phyloP scores from a whole-genome alignment of 2,329 filamentous ascomycete species.

The Pseudogymnoascus sp. region DNA sequence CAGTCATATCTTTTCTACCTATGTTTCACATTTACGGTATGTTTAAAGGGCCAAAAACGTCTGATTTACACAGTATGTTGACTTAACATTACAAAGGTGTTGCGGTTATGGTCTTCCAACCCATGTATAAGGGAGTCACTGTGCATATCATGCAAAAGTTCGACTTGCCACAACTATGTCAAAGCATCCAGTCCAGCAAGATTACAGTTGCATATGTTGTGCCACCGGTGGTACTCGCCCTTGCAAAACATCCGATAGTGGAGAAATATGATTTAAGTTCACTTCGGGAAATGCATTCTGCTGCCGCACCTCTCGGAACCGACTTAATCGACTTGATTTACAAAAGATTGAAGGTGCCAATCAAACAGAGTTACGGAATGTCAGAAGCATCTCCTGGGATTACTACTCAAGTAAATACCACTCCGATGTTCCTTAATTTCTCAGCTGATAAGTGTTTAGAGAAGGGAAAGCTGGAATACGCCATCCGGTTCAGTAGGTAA shows the following conservation, averaged over 20 bases:
- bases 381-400: constrained; percentile 77
- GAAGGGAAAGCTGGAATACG: constrained; percentile 62
- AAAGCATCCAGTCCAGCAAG: neutral
- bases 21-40: constrained; percentile 66
- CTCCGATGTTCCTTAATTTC: neutral
- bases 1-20: constrained; percentile 64
- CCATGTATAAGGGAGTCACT: neutral
- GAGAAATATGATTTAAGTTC: constrained; percentile 71
- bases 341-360: constrained; percentile 59
- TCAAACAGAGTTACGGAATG: constrained; percentile 85
- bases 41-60: neutral
- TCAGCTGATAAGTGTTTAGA: neutral
- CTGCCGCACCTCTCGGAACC: constrained; percentile 69
- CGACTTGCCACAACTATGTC: neutral
- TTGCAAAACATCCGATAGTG: constrained; percentile 68
- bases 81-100: neutral
- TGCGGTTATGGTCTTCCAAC: neutral
- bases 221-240: constrained; percentile 68
- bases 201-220: constrained; percentile 72
- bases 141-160: neutral
- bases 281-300: constrained; percentile 72
- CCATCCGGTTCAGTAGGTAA: constrained; percentile 71
- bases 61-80: neutral
- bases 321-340: constrained; percentile 70
- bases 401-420: constrained; percentile 43